These are phyloP conservation scores for Phaffomyces thermotolerans DNA, from an alignment of 805 yeast species.

Conservation along the genomic window DNA sequence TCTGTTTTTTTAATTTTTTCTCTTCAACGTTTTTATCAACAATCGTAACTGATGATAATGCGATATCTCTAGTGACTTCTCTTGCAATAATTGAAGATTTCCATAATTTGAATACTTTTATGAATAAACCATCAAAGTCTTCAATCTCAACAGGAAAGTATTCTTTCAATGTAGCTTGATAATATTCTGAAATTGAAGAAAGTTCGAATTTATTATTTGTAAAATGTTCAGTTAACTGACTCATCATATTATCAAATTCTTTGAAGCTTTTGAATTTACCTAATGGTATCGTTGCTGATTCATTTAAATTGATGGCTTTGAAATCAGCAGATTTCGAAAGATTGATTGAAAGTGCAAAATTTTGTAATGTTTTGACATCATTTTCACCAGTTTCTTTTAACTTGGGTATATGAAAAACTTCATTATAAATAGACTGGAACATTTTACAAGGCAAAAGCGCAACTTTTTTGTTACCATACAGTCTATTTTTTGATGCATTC, in stretches of 20 bases:
- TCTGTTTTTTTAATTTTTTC: neutral
- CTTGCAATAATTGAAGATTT: slow-evolving; percentile 6
- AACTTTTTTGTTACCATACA: too few relatives aligned
- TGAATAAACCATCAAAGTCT: neutral
- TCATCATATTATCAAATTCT: slow-evolving; percentile 34
- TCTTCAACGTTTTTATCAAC: slow-evolving; percentile 9
- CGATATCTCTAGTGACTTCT: slow-evolving; percentile 10
- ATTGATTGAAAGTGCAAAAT: slow-evolving; percentile 9
- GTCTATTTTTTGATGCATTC: neutral
- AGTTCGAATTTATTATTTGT: slow-evolving; percentile 17
- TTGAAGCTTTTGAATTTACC: slow-evolving; percentile 23
- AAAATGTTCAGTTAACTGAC: slow-evolving; percentile 27
- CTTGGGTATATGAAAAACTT: slow-evolving; percentile 8
- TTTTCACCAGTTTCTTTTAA: neutral
- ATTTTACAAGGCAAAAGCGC: too few relatives aligned
- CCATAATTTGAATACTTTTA: slow-evolving; percentile 8
- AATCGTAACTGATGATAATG: slow-evolving; percentile 8
- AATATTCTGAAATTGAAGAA: neutral
- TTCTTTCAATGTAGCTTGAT: too few relatives aligned
- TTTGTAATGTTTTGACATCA: slow-evolving; percentile 10
- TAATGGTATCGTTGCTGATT: slow-evolving; percentile 17
- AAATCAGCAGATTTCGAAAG: neutral
- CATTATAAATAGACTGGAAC: neutral
- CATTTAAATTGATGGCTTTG: slow-evolving; percentile 12
- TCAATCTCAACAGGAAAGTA: neutral